Evolutionary conservation across 345 rosid genomes (phyloP).

Genomic region (Moringa oleifera): DNA sequence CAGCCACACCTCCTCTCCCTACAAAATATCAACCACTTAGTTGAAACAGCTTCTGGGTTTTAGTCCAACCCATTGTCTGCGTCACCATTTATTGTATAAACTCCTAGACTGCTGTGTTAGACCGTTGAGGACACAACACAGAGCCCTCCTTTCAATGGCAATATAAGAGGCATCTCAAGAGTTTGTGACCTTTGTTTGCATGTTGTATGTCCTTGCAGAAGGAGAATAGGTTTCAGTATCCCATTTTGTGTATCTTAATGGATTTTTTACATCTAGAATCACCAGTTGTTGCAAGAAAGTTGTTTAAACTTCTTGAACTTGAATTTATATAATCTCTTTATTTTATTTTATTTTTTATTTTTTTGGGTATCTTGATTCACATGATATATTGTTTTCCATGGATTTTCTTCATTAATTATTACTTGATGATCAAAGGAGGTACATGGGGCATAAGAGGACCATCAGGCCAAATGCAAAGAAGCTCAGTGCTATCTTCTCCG

Average conservation of each 20-base stretch:
- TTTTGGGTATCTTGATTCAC: neutral
- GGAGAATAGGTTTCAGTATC: too few species aligned
- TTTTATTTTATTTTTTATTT: too few species aligned
- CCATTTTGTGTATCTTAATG: too few species aligned
- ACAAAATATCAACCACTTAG: too few species aligned
- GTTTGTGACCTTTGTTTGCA: neutral
- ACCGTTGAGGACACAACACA: neutral
- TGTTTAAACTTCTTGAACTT: too few species aligned
- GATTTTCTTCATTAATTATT: neutral
- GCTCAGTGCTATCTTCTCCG: constrained; percentile 73
- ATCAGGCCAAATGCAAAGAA: constrained; percentile 90
- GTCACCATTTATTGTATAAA: too few species aligned
- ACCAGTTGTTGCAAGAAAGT: too few species aligned
- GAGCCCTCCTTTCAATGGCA: neutral
- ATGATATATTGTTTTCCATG: neutral
- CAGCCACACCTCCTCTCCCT: too few species aligned
- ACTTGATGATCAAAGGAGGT: constrained; percentile 57
- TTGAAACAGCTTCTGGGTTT: too few species aligned
- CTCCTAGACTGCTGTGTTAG: neutral
- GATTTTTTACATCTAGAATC: too few species aligned
- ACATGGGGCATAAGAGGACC: constrained; percentile 92
- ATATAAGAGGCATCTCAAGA: neutral
- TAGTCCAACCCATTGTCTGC: too few species aligned
- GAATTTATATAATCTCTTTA: neutral
- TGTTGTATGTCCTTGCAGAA: too few species aligned